A percentile compares a stretch with the other conserved stretches of the same genome.
Conservation (phyloP, 2,329 filamentous ascomycete genomes). For the Nigrospora sphaerica region DNA sequence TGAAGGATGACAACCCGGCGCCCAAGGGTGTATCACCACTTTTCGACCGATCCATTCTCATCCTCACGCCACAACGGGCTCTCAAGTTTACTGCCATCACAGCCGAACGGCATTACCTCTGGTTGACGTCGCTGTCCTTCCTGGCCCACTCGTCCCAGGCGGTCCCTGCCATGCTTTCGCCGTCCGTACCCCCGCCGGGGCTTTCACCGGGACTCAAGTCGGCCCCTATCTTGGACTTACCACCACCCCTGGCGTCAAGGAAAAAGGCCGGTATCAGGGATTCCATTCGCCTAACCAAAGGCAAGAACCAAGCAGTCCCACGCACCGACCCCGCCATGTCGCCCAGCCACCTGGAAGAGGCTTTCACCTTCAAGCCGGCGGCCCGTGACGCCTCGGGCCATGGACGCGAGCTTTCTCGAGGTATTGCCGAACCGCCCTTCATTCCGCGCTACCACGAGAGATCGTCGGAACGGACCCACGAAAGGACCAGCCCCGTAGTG, state of each 20-base stretch:
- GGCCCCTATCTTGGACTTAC: slow-evolving; percentile 43
- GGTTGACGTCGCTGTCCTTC: slow-evolving; percentile 92
- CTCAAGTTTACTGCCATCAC: slow-evolving; percentile 88
- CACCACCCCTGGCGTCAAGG: slow-evolving; percentile 32
- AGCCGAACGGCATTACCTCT: slow-evolving; percentile 84
- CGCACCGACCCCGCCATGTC: slow-evolving; percentile 13
- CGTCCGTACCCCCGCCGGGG: slow-evolving; percentile 17
- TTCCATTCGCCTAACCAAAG: slow-evolving; percentile 84
- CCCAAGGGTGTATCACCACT: slow-evolving; percentile 62
- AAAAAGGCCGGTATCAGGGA: slow-evolving; percentile 64
- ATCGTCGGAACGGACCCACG: slow-evolving; percentile 30
- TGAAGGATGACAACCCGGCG: slow-evolving; percentile 84
- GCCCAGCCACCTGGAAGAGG: slow-evolving; percentile 26
- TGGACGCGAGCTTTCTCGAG: slow-evolving; percentile 42
- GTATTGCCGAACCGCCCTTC: slow-evolving; percentile 63
- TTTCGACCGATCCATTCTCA: slow-evolving; percentile 91
- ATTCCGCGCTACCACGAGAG: slow-evolving; percentile 64
- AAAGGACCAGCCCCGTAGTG: slow-evolving; percentile 35
- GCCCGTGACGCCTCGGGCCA: slow-evolving; percentile 27
- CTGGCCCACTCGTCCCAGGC: slow-evolving; percentile 82
- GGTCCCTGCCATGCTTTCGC: slow-evolving; percentile 62
- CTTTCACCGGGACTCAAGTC: slow-evolving; percentile 27
- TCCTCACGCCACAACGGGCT: slow-evolving; percentile 85
- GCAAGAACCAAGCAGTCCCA: slow-evolving; percentile 40
- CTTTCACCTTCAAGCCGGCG: slow-evolving; percentile 25